phyloP scores from a whole-genome alignment of 1,284 basidiomycete genomes.

The Marasmius tenuissimus region DNA sequence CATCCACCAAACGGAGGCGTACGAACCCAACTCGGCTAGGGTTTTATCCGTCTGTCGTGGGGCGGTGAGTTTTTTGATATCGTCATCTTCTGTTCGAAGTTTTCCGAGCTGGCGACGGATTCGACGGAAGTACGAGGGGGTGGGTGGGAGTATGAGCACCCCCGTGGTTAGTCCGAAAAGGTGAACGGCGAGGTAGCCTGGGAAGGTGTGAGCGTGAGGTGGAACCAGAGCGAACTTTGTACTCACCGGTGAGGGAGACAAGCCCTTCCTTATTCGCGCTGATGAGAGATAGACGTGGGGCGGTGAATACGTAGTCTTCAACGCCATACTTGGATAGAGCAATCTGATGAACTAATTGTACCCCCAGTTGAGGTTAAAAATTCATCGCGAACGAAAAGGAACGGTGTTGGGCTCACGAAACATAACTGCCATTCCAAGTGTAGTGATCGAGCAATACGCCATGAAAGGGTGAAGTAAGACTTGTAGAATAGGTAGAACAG shows the following conservation, averaged over 20 bases:
- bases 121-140: slow-evolving; percentile 70
- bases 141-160: slow-evolving; percentile 76
- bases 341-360: slow-evolving; percentile 78
- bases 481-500: slow-evolving; percentile 76
- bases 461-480: slow-evolving; percentile 70
- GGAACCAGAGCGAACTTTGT: too few species aligned
- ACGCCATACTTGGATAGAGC: slow-evolving; percentile 57
- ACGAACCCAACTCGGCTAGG: slow-evolving; percentile 75
- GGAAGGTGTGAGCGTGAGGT: too few species aligned
- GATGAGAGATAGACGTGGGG: slow-evolving; percentile 62
- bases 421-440: slow-evolving; percentile 66
- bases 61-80: slow-evolving; percentile 17
- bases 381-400: too few species aligned
- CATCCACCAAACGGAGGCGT: slow-evolving; percentile 79
- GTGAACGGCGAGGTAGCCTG: slow-evolving; percentile 85
- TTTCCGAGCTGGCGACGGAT: slow-evolving; percentile 28
- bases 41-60: slow-evolving; percentile 67
- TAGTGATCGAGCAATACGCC: slow-evolving; percentile 53
- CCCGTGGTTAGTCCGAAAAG: slow-evolving; percentile 84
- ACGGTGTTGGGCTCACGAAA: slow-evolving; percentile 51
- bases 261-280: slow-evolving; percentile 94
- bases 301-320: slow-evolving; percentile 64
- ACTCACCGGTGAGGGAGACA: slow-evolving; percentile 67
- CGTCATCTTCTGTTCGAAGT: slow-evolving; percentile 11
- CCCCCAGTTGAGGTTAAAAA: too few species aligned